A percentile compares a stretch with the other conserved stretches of the same genome.
Conservation (phyloP, 495 filamentous ascomycete genomes). For the Penicillium salamii region DNA sequence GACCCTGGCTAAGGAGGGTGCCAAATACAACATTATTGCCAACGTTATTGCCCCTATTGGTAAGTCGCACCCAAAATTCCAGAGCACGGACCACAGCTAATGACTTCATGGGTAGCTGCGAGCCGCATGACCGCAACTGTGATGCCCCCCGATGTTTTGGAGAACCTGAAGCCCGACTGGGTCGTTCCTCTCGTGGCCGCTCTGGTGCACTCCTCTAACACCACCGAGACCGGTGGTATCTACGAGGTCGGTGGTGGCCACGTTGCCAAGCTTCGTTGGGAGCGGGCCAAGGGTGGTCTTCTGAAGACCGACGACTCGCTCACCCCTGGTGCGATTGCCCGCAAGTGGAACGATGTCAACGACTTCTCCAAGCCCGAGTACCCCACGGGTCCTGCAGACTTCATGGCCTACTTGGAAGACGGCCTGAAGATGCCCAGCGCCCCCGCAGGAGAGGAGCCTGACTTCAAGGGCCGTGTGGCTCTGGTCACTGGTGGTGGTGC, state of each 20-base stretch:
- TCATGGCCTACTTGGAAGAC: constrained; percentile 81
- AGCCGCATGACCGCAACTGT: constrained; percentile 96
- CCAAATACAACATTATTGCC: constrained; percentile 96
- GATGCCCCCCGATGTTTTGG: constrained; percentile 92
- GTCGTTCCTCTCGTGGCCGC: constrained; percentile 91
- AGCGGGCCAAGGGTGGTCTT: constrained; percentile 86
- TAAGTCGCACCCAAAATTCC: constrained; percentile 24
- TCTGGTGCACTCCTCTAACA: constrained; percentile 86
- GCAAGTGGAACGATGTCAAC: constrained; percentile 82
- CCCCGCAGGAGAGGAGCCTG: constrained; percentile 70
- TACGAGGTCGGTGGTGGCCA: constrained; percentile 94
- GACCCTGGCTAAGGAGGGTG: constrained; percentile 94
- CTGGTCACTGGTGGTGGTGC: constrained; percentile 88
- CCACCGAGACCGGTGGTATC: constrained; percentile 78
- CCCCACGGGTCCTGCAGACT: constrained; percentile 85
- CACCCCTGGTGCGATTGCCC: constrained; percentile 82
- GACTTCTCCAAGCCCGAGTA: constrained; percentile 86
- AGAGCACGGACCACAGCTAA: constrained; percentile 1
- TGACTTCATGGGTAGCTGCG: constrained; percentile 54
- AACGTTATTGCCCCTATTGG: constrained; percentile 94
- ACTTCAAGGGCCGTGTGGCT: constrained; percentile 89
- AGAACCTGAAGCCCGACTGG: constrained; percentile 91
- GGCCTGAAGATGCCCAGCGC: constrained; percentile 75
- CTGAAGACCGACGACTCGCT: constrained; percentile 85
- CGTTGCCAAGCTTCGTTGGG: constrained; percentile 92